Conservation (phyloP, 2,329 filamentous ascomycete genomes). For the Cercospora citrullina region DNA sequence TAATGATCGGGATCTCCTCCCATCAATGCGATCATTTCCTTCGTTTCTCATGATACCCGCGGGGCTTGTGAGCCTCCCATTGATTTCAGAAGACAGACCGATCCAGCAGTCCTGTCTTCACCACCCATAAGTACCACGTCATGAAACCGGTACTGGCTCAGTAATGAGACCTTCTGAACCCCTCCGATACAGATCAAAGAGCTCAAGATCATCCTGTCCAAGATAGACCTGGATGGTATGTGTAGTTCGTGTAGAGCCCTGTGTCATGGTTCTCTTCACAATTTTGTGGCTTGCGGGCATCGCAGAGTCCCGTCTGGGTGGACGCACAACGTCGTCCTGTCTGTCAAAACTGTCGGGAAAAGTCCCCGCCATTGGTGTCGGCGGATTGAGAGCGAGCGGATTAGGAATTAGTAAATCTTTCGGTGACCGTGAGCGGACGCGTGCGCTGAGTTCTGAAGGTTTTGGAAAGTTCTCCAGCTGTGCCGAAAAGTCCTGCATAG, state of each 20-base stretch:
- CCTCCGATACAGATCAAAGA: slow-evolving; percentile 23
- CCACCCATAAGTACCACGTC: not conserved
- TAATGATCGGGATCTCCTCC: not conserved
- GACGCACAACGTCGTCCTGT: slow-evolving; percentile 5
- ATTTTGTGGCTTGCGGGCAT: slow-evolving; percentile 8
- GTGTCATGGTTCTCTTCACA: slow-evolving; percentile 11
- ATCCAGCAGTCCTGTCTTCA: not conserved
- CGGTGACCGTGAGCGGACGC: not conserved
- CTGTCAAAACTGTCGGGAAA: not conserved
- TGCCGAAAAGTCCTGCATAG: slow-evolving; percentile 19
- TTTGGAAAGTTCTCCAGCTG: slow-evolving; percentile 27
- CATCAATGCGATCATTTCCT: not conserved
- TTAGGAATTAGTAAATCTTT: slow-evolving; percentile 2
- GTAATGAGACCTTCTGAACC: slow-evolving; percentile 1
- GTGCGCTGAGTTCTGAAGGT: slow-evolving; percentile 3
- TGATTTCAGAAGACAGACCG: not conserved
- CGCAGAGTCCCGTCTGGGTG: slow-evolving; percentile 20
- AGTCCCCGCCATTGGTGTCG: not conserved
- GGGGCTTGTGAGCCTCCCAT: not conserved
- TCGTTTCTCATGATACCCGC: not conserved
- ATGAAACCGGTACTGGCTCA: slow-evolving; percentile 4
- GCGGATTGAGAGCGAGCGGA: slow-evolving; percentile 11
- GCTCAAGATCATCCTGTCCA: slow-evolving; percentile 26
- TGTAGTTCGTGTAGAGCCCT: slow-evolving; percentile 9
- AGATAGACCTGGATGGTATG: slow-evolving; percentile 34